Evolutionary conservation across 257 asterid species (phyloP), one percentile per base, ranked within the genome.

Genomic region (Cynanchum wilfordii): DNA sequence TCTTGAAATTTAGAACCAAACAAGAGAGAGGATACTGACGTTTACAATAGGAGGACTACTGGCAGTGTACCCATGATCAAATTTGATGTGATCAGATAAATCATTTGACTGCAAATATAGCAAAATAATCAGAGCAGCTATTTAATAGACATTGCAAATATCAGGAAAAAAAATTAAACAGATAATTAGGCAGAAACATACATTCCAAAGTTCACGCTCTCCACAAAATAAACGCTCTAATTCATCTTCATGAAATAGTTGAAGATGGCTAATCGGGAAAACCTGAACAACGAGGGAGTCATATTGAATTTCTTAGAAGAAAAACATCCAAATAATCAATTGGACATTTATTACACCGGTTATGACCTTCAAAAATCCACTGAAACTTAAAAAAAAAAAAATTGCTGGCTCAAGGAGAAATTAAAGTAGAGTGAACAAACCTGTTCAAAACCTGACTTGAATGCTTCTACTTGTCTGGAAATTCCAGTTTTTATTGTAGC

Each of bases 61-160:
- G 20, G 87, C 79, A 24, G 99, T 91, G 91, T 89, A 94, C 10
- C 99, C 99, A 72, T 94, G 99, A 80, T 94, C 99, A 59, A 90
- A 94, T 80, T 94, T 94, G 84, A 94, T 82, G 85, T 91, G 93
- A 81, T 94, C 97, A 86, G 79, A 68, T 63, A 94, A 90, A 66
- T 85, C 93, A 15, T 84, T 92, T 3, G 96, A 78, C 99, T 94
- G 90, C 58, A 80, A 38, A 49, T 50, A 64, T 50, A 64, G 45
- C 20, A 49, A 82, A 72, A 51, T 27, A 73, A 71, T 49, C 58
- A 40, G 8, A 25, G 17, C 13, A 73, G 22, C 45, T 29, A 30
- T 16, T 59, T 64, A 36, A 63, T 16, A 64, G 25, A 11, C 33
- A 55, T 49, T 20, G 69, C 4, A 57, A 56, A 67, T 22, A 54